Evolutionary conservation across 257 asterid species (phyloP), one percentile per base, ranked within the genome.

Genomic region (Penstemon barbatus): DNA sequence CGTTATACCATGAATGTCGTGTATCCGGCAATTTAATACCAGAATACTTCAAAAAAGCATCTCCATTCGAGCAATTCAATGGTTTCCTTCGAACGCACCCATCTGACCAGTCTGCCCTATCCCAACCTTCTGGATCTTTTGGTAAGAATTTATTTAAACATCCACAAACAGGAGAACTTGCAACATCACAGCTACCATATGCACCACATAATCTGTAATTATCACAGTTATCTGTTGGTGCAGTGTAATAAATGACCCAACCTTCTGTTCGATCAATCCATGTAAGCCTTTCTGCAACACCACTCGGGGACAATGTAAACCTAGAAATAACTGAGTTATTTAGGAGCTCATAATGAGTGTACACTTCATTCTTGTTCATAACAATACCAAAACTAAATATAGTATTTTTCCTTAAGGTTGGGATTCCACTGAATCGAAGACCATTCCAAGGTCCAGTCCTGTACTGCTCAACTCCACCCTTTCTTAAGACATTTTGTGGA

Each of bases 11-110:
- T 7, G 79, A 71, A 11, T 33, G 7, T 13, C 46, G 61, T 1
- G 79, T 61, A 13, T 78, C 83, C 0, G 83, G 83, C 66, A 78
- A 45, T 52, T 78, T 78, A 40, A 71, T 40, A 3, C 75, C 72
- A 4, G 75, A 55, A 44, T 70, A 63, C 61, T 49, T 75, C 5
- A 74, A 4, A 53, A 78, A 78, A 7, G 49, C 73, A 36, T 74
- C 80, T 10, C 72, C 80, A 6, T 71, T 49, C 18, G 25, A 0
- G 15, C 77, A 74, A 66, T 75, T 56, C 76, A 68, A 57, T 12
- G 66, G 63, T 46, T 8, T 58, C 38, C 61, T 78, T 5, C 83
- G 56, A 7, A 61, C 59, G 8, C 83, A 78, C 12, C 83, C 82
- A 7, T 69, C 44, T 0, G 79, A 69, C 82, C 82, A 73, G 33